Conservation (phyloP, 768 basidiomycete genomes). For the Boletus subcaerulescens region DNA sequence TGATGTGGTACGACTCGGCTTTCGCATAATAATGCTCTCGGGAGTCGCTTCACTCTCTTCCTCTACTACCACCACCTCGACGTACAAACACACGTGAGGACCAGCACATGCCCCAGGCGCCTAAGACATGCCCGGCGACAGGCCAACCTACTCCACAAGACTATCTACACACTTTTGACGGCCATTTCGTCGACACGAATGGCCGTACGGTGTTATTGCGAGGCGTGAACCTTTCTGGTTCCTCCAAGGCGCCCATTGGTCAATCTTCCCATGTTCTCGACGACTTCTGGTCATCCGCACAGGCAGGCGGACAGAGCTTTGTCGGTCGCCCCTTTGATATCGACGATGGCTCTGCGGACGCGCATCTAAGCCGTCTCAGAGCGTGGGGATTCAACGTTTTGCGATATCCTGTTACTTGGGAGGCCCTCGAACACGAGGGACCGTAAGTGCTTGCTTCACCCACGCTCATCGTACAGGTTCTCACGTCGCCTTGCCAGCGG, state of each 20-base stretch:
- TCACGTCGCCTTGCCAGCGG: constrained; percentile 48
- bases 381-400: constrained; percentile 95
- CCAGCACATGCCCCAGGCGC: constrained; percentile 21
- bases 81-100: not conserved
- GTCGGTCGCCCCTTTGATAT: constrained; percentile 76
- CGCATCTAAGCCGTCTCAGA: constrained; percentile 78
- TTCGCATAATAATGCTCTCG: not conserved
- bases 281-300: constrained; percentile 80
- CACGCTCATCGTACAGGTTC: not conserved
- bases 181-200: constrained; percentile 68
- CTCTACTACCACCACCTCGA: constrained; percentile 1
- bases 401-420: constrained; percentile 87
- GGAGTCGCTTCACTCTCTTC: not conserved
- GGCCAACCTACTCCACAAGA: constrained; percentile 11
- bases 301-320: constrained; percentile 68
- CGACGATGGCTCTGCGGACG: constrained; percentile 82
- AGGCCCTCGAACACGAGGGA: constrained; percentile 88
- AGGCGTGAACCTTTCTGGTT: constrained; percentile 93
- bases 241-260: constrained; percentile 78
- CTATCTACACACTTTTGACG: constrained; percentile 64
- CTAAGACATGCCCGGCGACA: constrained; percentile 16
- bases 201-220: constrained; percentile 81
- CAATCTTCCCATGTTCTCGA: constrained; percentile 66
- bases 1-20: constrained; percentile 24
- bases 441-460: constrained; percentile 63